Conservation (phyloP, 495 filamentous ascomycete genomes). For the Penicillium ochrochloron region DNA sequence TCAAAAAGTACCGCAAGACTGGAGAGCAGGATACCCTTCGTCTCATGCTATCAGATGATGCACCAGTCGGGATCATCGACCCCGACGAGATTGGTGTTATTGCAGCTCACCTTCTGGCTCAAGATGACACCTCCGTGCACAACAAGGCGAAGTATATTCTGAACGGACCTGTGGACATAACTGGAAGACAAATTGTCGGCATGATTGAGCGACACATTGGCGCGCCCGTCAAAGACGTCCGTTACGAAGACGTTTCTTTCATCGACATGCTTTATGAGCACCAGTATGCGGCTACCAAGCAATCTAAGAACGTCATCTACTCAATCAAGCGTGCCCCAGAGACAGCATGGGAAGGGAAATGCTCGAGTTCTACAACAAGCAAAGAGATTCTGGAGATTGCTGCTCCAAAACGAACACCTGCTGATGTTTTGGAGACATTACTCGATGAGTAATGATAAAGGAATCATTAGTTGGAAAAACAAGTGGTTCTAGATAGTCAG, state of each 20-base stretch:
- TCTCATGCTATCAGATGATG: slow-evolving; percentile 36
- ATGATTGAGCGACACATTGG: slow-evolving; percentile 49
- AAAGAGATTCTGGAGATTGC: slow-evolving; percentile 37
- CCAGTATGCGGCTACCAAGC: slow-evolving; percentile 16
- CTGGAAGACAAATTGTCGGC: slow-evolving; percentile 42
- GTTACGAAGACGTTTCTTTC: slow-evolving; percentile 42
- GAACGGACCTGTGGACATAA: slow-evolving; percentile 50
- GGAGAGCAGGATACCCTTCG: slow-evolving; percentile 40
- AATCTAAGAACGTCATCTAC: slow-evolving; percentile 31
- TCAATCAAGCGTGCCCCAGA: slow-evolving; percentile 32
- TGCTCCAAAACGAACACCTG: slow-evolving; percentile 32
- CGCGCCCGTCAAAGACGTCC: slow-evolving; percentile 37
- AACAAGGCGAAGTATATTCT: slow-evolving; percentile 48
- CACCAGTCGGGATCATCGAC: slow-evolving; percentile 44
- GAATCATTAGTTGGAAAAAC: too few relatives aligned
- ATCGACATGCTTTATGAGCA: slow-evolving; percentile 31
- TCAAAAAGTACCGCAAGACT: slow-evolving; percentile 43
- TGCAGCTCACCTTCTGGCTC: slow-evolving; percentile 44
- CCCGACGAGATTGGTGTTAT: slow-evolving; percentile 43
- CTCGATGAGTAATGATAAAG: slow-evolving; percentile 18
- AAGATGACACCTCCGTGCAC: slow-evolving; percentile 37
- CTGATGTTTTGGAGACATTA: slow-evolving; percentile 24
- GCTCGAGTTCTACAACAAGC: slow-evolving; percentile 41
- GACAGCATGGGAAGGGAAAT: slow-evolving; percentile 36
- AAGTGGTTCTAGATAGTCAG: too few relatives aligned